phyloP scores from a whole-genome alignment of 345 rosid species.

The Kernera saxatilis region DNA sequence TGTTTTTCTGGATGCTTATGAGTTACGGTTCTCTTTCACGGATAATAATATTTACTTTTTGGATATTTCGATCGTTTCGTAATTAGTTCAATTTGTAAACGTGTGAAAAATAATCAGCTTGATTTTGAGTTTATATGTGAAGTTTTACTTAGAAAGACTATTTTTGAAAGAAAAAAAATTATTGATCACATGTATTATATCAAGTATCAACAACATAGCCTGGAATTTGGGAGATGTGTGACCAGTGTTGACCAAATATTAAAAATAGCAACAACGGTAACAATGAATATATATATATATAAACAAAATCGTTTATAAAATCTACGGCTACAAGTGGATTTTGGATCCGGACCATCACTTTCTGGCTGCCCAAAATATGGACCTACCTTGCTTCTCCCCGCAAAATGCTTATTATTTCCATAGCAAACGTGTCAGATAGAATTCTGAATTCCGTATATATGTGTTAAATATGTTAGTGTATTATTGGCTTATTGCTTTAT shows the following conservation, averaged over 20 bases:
- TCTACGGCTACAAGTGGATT: not conserved
- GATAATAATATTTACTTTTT: not conserved
- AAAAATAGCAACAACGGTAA: not conserved
- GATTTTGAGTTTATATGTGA: not conserved
- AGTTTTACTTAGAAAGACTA: not conserved
- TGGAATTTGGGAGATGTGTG: not conserved
- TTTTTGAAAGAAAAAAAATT: no score
- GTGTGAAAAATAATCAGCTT: not conserved
- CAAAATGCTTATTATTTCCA: not conserved
- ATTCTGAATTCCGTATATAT: not conserved
- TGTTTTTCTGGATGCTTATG: not conserved
- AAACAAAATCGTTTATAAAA: no score
- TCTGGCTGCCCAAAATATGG: not conserved
- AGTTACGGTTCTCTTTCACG: not conserved
- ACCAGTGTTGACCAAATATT: not conserved
- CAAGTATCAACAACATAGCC: not conserved
- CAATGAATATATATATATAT: no score
- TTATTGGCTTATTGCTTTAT: not conserved
- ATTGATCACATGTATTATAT: not conserved
- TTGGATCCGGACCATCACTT: not conserved
- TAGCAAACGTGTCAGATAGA: not conserved
- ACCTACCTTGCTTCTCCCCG: slow-evolving; percentile 9
- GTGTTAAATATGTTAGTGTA: not conserved
- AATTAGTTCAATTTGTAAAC: not conserved
- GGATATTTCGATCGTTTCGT: not conserved